phyloP scores from a whole-genome alignment of 2,329 filamentous ascomycete genomes.

The Podosphaera xanthii region DNA sequence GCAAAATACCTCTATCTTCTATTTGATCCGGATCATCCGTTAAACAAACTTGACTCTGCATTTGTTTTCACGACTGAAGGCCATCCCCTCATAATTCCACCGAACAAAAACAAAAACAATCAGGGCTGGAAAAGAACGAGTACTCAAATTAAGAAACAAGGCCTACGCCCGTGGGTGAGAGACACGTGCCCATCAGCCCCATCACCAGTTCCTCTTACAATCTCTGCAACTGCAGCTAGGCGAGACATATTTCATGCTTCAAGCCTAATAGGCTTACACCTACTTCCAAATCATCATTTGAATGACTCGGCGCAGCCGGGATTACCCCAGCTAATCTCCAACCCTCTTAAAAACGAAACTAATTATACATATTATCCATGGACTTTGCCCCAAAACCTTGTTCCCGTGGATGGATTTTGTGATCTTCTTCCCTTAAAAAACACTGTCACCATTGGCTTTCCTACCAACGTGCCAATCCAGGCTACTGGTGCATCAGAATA shows the following conservation, averaged over 20 bases:
- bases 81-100: conserved; percentile 71
- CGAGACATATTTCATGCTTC: conserved; percentile 74
- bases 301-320: not conserved
- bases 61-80: conserved; percentile 94
- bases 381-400: conserved; percentile 58
- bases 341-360: conserved; percentile 20
- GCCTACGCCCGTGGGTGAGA: conserved; percentile 10
- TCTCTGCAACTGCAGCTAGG: conserved; percentile 60
- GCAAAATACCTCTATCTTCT: conserved; percentile 88
- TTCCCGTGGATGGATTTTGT: conserved; percentile 60
- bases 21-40: conserved; percentile 63
- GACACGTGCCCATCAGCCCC: conserved; percentile 46
- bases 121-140: conserved; percentile 4
- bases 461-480: conserved; percentile 15
- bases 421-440: conserved; percentile 45
- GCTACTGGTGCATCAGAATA: conserved; percentile 16
- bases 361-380: conserved; percentile 83
- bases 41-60: conserved; percentile 68
- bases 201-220: conserved; percentile 36
- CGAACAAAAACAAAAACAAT: conserved; percentile 14
- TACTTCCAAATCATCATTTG: conserved; percentile 41
- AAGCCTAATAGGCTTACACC: conserved; percentile 58
- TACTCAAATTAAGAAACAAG: conserved; percentile 1
- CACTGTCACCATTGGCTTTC: conserved; percentile 45
- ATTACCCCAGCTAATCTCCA: not conserved